Evolutionary conservation across 805 yeast species (phyloP).

Genomic region (Lipomyces yamanashiensis): DNA sequence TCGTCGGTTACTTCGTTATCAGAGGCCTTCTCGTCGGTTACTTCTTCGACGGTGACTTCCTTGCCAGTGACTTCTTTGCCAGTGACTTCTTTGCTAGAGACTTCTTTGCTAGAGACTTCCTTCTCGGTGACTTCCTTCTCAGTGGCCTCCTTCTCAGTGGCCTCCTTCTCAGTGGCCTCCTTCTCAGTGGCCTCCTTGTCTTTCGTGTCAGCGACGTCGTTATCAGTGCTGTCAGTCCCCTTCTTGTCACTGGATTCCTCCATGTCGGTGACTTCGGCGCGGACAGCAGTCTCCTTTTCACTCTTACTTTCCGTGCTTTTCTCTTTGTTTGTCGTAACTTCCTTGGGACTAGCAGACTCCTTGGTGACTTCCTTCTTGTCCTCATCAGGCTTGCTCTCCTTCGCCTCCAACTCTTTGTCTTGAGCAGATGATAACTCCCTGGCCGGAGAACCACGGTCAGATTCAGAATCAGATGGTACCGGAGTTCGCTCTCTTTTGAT

Average conservation of each 20-base stretch:
- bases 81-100: too few relatives aligned
- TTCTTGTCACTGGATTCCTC: neutral
- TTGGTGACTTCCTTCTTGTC: neutral
- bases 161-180: neutral
- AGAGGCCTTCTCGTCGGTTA: too few relatives aligned
- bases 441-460: constrained; percentile 2
- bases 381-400: too few relatives aligned
- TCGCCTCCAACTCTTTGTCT: too few relatives aligned
- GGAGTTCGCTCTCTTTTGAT: constrained; percentile 10
- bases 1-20: too few relatives aligned
- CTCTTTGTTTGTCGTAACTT: neutral
- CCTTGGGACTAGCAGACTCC: neutral
- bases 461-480: constrained; percentile 6
- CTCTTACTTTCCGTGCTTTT: neutral
- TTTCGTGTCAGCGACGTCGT: neutral
- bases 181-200: neutral
- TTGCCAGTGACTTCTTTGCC: too few relatives aligned
- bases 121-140: too few relatives aligned
- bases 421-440: neutral
- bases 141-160: neutral
- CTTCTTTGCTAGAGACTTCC: too few relatives aligned
- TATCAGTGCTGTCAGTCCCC: neutral
- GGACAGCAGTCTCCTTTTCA: neutral
- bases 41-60: too few relatives aligned
- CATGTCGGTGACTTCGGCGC: neutral